Evolutionary conservation across 1,139 yeast genomes (phyloP), one percentile per base, ranked within the genome.

Genomic region (Magnusiomyces paraingens): DNA sequence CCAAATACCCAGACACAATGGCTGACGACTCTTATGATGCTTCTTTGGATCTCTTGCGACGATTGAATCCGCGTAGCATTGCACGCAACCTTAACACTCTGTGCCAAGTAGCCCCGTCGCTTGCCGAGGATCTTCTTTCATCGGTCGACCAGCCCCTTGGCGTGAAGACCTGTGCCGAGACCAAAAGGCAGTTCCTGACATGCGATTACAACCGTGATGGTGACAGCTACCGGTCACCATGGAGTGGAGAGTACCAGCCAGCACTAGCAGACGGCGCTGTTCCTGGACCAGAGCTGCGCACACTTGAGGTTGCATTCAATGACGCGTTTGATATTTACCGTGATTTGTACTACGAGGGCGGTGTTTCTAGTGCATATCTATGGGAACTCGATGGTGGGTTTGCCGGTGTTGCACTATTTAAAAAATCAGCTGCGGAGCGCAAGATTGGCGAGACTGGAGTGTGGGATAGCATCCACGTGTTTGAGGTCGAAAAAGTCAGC

Each of bases 181-280:
- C 82, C 8, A 86, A 87, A 20, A 86, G 85, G 68, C 79, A 80
- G 57, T 93, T 77, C 68, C 76, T 93, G 59, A 81, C 93, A 53
- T 93, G 99, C 71, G 99, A 93, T 68, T 93, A 91, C 69, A 93
- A 93, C 70, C 78, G 99, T 60, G 99, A 93, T 65, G 93, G 95
- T 5, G 98, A 93, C 69, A 84, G 93, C 36, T 87, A 80, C 71
- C 78, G 98, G 62, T 87, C 96, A 0, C 99, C 99, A 2, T 91
- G 94, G 91, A 79, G 90, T 35, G 89, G 89, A 66, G 76, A 79
- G 59, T 93, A 87, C 70, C 82, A 78, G 59, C 96, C 96, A 0
- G 67, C 80, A 20, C 65, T 72, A n/a, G 71, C 74, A 14, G 85
- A 79, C 39, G 90, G 81, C 1, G 93, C 95, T 4, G 82, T 75